phyloP scores from a whole-genome alignment of 1,284 basidiomycete species.

The Blastosporella zonata region DNA sequence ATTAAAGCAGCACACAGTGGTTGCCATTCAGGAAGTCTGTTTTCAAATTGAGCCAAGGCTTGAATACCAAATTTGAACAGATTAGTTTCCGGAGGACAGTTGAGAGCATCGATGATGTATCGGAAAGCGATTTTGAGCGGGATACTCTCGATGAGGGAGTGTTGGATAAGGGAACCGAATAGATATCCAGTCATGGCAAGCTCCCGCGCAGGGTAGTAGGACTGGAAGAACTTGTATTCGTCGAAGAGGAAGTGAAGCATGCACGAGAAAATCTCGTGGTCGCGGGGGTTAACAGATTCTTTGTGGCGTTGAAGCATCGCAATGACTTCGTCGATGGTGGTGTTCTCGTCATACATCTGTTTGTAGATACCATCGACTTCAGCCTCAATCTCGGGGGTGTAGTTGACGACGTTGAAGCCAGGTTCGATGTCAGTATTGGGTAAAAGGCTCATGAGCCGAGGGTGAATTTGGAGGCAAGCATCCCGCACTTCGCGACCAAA shows the following conservation, averaged over 20 bases:
- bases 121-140: constrained; percentile 96
- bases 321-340: constrained; percentile 94
- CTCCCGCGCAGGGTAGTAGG: constrained; percentile 92
- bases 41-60: constrained; percentile 87
- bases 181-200: constrained; percentile 95
- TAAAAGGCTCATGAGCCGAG: constrained; percentile 93
- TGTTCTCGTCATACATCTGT: constrained; percentile 96
- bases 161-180: constrained; percentile 95
- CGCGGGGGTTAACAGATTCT: constrained; percentile 77
- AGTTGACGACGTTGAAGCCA: constrained; percentile 87
- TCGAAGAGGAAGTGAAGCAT: constrained; percentile 99
- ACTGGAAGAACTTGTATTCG: constrained; percentile 99
- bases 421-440: constrained; percentile 89
- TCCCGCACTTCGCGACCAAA: constrained; percentile 93
- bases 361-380: constrained; percentile 97
- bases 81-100: constrained; percentile 86
- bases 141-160: constrained; percentile 91
- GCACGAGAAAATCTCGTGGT: constrained; percentile 97
- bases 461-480: constrained; percentile 92
- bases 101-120: constrained; percentile 93
- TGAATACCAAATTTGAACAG: constrained; percentile 96
- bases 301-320: constrained; percentile 84
- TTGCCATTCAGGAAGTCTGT: constrained; percentile 89
- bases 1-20: constrained; percentile 89
- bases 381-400: constrained; percentile 84